Evolutionary conservation across 306 rosid genomes (phyloP), one percentile per base, ranked within the genome.

Genomic region (Fagus crenata): DNA sequence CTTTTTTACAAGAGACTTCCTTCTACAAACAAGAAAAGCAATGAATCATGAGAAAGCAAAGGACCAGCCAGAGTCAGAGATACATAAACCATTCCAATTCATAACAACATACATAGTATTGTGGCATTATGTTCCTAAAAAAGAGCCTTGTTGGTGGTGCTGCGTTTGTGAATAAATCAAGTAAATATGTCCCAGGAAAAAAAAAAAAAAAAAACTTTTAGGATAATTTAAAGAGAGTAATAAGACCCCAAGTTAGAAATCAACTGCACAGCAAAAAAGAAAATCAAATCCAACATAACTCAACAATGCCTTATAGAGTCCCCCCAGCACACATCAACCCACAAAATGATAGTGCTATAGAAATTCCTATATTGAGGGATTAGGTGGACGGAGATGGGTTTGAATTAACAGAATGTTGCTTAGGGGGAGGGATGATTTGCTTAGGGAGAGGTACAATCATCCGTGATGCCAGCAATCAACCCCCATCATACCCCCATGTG

Each of bases 301-400:
- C 22, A 17, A 39, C 14, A 65, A 40, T 17, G 49, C 49, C 49
- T 65, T 65, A 7, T 18, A 7, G 49, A 13, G 49, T 39, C 46
- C 32, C 71, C 40, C 17, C 71, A 65, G 40, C 31, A 39, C 32
- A 65, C n/a, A n/a, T 39, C 71, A 65, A 65, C 49, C 71, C 71
- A 43, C 49, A 39, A 39, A 39, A 15, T 39, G 71, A 65, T 65
- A 7, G 71, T 11, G 2, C 3, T 61, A 15, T 61, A 61, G 35
- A 33, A 15, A 61, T 13, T 58, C 14, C 64, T 58, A 58, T n/a
- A 7, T 58, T 28, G 64, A 18, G 64, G 36, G 56, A 0, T 2
- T 51, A 5, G 4, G 18, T 3, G n/a, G 55, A 51, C 14, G 14
- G 5, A 51, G 55, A 8, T 17, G 55, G n/a, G n/a, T 14, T 51